Base-by-base conservation (phyloP, 257 asterid species). In the Forsythia viridissima region DNA sequence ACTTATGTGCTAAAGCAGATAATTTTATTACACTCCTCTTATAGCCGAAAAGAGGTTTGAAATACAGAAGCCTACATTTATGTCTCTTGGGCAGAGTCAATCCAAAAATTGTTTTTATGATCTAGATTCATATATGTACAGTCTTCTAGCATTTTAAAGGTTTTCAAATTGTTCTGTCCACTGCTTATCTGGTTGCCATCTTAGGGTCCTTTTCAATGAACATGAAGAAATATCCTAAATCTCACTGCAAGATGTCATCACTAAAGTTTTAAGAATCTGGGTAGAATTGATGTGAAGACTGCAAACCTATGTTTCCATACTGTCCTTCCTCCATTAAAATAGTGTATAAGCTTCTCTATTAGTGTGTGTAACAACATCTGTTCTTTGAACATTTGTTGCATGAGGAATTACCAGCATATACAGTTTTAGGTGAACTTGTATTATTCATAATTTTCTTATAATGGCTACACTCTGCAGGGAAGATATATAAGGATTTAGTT, bases 401-500 rank as follows among this genome's bases (percentile, higher is more conserved):
- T 6, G 38, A 59, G 15, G 43, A 15, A 40, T 24, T 70, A 55
- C 21, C 57, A 1, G 43, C 21, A 37, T 40, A 5, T 18, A 66
- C 5, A 24, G 34, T 48, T 48, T 41, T 21, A 18, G 52, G 39
- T 20, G 38, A 48, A 52, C 71, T 42, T 44, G 7, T 71, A 34
- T 52, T 6, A 13, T 24, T 20, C 20, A n/a, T 38, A 72, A 43
- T 39, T 59, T 63, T n/a, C 66, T 76, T 9, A 16, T 71, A 57
- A 20, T 75, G 24, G 0, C 10, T 37, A 30, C 57, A 39, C 21
- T 77, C 34, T 80, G 85, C 91, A 93, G 98, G 96, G 67, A 93
- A 90, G 85, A 51, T 80, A 67, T 87, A 90, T 82, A 88, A 89
- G 85, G 98, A 92, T 71, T 73, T 92, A 42, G 98, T 92, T 18